A percentile compares a stretch with the other conserved stretches of the same genome.
Conservation (phyloP, 2,329 filamentous ascomycete species). For the Xylariaceae sp. region DNA sequence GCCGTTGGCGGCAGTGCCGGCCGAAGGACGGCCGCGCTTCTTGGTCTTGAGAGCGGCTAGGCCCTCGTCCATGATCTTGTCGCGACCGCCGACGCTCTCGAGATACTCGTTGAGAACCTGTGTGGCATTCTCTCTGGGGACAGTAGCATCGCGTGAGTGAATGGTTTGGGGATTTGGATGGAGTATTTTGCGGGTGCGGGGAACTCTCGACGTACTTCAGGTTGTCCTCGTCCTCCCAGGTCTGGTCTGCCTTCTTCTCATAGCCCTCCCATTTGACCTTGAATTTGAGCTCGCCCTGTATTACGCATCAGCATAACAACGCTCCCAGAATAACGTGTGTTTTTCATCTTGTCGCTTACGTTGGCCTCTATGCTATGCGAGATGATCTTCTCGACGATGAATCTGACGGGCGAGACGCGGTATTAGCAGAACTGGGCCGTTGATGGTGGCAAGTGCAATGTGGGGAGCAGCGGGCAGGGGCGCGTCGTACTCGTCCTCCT, state of each 20-base stretch:
- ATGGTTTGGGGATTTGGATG: neutral
- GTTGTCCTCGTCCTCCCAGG: constrained; percentile 78
- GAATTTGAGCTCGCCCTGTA: constrained; percentile 54
- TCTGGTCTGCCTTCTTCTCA: constrained; percentile 65
- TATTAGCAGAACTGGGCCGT: constrained; percentile 1
- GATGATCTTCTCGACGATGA: constrained; percentile 71
- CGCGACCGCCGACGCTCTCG: constrained; percentile 59
- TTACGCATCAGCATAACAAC: constrained; percentile 5
- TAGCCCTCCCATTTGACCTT: constrained; percentile 82
- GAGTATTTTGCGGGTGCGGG: constrained; percentile 5
- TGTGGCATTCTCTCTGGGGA: constrained; percentile 51
- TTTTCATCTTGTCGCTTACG: constrained; percentile 36
- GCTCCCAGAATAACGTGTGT: neutral
- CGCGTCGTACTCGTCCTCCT: constrained; percentile 28
- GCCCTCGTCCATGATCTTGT: constrained; percentile 51
- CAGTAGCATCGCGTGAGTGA: no score
- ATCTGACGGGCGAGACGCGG: constrained; percentile 44
- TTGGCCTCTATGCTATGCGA: constrained; percentile 60
- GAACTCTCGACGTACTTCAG: constrained; percentile 46
- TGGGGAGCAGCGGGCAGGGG: neutral
- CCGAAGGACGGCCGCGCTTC: constrained; percentile 55
- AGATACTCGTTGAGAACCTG: constrained; percentile 66
- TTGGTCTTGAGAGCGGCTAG: constrained; percentile 50
- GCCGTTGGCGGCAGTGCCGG: constrained; percentile 36
- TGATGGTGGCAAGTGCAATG: neutral